Evolutionary conservation across 106 monocot genomes (phyloP).

Genomic region (Dendrobium chrysotoxum): DNA sequence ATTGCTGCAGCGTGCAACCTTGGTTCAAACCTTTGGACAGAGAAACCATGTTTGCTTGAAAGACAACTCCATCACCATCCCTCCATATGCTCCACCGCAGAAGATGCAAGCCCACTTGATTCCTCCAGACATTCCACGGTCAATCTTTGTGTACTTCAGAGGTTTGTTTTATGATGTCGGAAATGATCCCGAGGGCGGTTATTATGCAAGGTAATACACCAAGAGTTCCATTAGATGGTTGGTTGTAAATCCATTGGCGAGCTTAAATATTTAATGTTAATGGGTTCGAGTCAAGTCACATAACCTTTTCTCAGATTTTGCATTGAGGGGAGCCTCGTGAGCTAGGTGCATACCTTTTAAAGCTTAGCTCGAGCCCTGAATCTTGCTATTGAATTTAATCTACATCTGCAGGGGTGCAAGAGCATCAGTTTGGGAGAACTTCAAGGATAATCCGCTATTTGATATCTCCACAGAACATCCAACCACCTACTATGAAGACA

Average conservation of each 20-base stretch:
- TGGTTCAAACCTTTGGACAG: slow-evolving; percentile 69
- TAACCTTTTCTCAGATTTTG: too few species aligned
- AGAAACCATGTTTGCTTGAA: slow-evolving; percentile 61
- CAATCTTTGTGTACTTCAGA: slow-evolving; percentile 64
- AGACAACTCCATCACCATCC: slow-evolving; percentile 62
- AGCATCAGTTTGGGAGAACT: slow-evolving; percentile 65
- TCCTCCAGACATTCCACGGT: slow-evolving; percentile 51
- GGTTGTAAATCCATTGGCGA: not conserved
- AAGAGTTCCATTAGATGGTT: not conserved
- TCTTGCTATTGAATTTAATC: not conserved
- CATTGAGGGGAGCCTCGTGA: too few species aligned
- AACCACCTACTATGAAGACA: slow-evolving; percentile 64
- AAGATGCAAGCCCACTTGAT: slow-evolving; percentile 69
- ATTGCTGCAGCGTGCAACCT: slow-evolving; percentile 44
- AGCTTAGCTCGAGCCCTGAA: too few species aligned
- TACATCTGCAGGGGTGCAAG: slow-evolving; percentile 39
- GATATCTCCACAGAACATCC: slow-evolving; percentile 68
- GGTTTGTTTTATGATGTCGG: slow-evolving; percentile 62
- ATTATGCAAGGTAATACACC: slow-evolving; percentile 54
- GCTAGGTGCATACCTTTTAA: too few species aligned
- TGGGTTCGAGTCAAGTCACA: too few species aligned
- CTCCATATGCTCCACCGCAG: slow-evolving; percentile 71
- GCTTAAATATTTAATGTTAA: too few species aligned
- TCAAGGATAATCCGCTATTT: slow-evolving; percentile 64
- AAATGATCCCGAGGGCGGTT: slow-evolving; percentile 65